A percentile compares a stretch with the other conserved stretches of the same genome.
Evolutionary conservation across 352 stramenopile genomes (phyloP).

Genomic region (Elongisporangium undulatum): DNA sequence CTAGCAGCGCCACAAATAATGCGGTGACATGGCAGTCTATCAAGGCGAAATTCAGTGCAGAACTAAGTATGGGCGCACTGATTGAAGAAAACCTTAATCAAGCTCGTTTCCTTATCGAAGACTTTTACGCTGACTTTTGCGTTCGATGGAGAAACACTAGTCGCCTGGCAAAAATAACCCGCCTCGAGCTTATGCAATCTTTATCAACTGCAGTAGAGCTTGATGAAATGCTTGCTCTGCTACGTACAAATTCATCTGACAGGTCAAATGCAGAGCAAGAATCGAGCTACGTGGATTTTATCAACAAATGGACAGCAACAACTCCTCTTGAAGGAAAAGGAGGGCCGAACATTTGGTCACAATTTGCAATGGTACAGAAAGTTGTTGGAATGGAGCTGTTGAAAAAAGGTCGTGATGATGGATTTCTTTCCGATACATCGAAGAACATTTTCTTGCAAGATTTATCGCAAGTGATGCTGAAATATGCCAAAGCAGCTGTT

Average conservation of each 20-base stretch:
- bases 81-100: constrained; percentile 35
- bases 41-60: constrained; percentile 40
- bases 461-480: constrained; percentile 46
- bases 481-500: constrained; percentile 62
- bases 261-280: constrained; percentile 4
- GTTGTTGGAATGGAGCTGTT: constrained; percentile 26
- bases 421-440: constrained; percentile 22
- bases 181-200: constrained; percentile 57
- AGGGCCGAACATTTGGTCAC: constrained; percentile 52
- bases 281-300: constrained; percentile 18
- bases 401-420: constrained; percentile 18
- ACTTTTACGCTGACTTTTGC: constrained; percentile 47
- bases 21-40: constrained; percentile 30
- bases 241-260: constrained; percentile 7
- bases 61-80: constrained; percentile 43
- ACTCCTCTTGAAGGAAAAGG: constrained; percentile 45
- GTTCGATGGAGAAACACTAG: constrained; percentile 59
- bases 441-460: constrained; percentile 23
- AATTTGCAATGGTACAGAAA: constrained; percentile 59
- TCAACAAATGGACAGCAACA: constrained; percentile 29
- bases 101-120: constrained; percentile 50
- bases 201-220: constrained; percentile 62
- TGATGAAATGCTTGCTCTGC: constrained; percentile 36
- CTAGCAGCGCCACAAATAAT: constrained; percentile 18
- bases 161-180: constrained; percentile 29